These are phyloP conservation scores for Cyberlindnera nakhonratchasimensis DNA, from an alignment of 805 yeast genomes.

Conservation along the genomic window DNA sequence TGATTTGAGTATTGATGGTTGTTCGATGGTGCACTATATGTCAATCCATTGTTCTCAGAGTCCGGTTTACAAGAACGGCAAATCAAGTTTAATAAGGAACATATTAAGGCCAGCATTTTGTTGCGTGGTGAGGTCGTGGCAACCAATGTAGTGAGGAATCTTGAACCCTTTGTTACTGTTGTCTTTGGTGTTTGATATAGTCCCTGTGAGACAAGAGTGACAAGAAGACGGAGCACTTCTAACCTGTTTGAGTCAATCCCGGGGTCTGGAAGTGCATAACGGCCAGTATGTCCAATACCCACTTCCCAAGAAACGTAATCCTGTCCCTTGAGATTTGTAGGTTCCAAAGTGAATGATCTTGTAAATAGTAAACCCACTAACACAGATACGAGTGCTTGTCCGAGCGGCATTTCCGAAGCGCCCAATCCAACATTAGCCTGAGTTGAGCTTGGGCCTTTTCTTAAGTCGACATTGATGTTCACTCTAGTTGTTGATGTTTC, in stretches of 20 bases:
- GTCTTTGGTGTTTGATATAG: constrained; percentile 46
- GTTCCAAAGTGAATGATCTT: constrained; percentile 51
- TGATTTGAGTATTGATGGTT: constrained; percentile 25
- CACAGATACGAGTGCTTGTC: constrained; percentile 35
- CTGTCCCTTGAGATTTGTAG: constrained; percentile 25
- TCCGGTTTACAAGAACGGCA: constrained; percentile 47
- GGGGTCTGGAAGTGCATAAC: constrained; percentile 34
- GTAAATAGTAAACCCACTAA: constrained; percentile 50
- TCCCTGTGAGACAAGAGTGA: constrained; percentile 58
- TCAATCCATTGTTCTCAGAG: constrained; percentile 44
- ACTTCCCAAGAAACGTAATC: constrained; percentile 68
- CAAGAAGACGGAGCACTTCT: constrained; percentile 60
- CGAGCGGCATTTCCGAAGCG: constrained; percentile 25
- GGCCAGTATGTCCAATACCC: constrained; percentile 55
- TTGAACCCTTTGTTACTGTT: constrained; percentile 51
- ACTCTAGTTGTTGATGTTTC: constrained; percentile 18
- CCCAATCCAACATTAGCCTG: constrained; percentile 16
- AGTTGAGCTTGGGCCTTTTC: constrained; percentile 18
- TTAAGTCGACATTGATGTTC: constrained; percentile 16
- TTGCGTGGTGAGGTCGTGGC: constrained; percentile 43
- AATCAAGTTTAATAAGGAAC: constrained; percentile 65
- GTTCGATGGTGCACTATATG: constrained; percentile 28
- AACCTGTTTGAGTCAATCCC: constrained; percentile 60
- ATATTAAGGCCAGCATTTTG: constrained; percentile 49
- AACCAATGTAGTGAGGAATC: constrained; percentile 55